A percentile compares a stretch with the other conserved stretches of the same genome.
These are phyloP conservation scores for Chloromonas sp. DNA, from an alignment of 163 green algal genomes.

Conservation along the genomic window DNA sequence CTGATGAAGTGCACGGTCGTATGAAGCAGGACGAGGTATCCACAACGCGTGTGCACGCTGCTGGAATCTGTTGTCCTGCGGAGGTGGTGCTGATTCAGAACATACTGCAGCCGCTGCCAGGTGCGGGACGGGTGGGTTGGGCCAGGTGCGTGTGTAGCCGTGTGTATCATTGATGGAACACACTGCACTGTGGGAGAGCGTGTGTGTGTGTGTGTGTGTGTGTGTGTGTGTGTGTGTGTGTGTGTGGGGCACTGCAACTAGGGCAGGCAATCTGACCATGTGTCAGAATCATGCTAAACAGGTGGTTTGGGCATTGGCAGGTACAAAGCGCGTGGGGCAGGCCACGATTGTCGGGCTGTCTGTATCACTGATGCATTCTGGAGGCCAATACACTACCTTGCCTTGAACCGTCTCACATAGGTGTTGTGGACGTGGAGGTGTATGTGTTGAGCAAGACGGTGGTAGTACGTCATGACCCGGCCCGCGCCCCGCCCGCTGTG, in stretches of 20 bases:
- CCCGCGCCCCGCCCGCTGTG: not conserved
- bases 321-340: no score
- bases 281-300: no score
- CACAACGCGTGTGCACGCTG: no score
- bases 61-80: slow-evolving; percentile 72
- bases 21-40: no score
- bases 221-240: not conserved
- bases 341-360: no score
- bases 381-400: no score
- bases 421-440: slow-evolving; percentile 3
- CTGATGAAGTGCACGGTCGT: not conserved
- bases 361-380: no score
- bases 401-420: not conserved
- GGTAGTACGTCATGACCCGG: slow-evolving; percentile 1
- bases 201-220: not conserved
- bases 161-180: not conserved
- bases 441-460: slow-evolving; percentile 15
- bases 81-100: slow-evolving; percentile 59
- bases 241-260: not conserved
- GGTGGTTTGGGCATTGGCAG: no score
- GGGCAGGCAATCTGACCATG: no score
- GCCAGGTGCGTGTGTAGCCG: not conserved
- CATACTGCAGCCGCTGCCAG: slow-evolving; percentile 52
- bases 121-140: slow-evolving; percentile 7
- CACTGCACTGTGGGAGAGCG: not conserved